Evolutionary conservation across 305 asterid genomes (phyloP).

Genomic region (Fraxinus greggii): DNA sequence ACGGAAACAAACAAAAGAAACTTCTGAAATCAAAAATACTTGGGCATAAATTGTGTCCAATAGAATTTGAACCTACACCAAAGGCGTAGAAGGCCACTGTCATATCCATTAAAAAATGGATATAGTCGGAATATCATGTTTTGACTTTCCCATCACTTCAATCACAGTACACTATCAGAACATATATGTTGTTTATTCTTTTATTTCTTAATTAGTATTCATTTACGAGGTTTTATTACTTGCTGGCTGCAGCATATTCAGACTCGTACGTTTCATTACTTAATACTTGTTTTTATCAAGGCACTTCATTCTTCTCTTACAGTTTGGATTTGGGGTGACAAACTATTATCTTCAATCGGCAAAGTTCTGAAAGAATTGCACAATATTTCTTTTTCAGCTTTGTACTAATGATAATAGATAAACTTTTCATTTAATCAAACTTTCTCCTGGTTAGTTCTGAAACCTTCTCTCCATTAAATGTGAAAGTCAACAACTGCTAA

Average conservation of each 20-base stretch:
- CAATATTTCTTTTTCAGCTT: neutral
- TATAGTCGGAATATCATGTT: neutral
- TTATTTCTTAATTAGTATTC: neutral
- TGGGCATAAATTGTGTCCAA: neutral
- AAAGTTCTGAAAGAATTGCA: slow-evolving; percentile 1
- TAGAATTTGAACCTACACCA: neutral
- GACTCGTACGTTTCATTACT: neutral
- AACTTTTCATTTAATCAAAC: slow-evolving; percentile 3
- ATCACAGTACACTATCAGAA: slow-evolving; percentile 7
- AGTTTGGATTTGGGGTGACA: neutral
- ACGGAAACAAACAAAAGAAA: neutral
- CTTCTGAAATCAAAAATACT: neutral
- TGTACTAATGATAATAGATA: neutral
- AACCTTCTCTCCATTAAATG: slow-evolving; percentile 14
- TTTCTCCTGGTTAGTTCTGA: slow-evolving; percentile 6
- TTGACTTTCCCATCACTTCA: neutral
- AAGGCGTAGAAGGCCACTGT: neutral
- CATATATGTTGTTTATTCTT: neutral
- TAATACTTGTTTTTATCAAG: neutral
- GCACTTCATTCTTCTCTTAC: slow-evolving; percentile 8
- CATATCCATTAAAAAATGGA: neutral
- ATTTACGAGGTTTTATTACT: neutral
- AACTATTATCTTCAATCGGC: neutral
- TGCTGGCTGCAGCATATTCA: neutral
- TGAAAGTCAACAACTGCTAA: neutral